These are phyloP conservation scores for Perilla frutescens DNA, from an alignment of 257 asterid genomes.

Conservation along the genomic window DNA sequence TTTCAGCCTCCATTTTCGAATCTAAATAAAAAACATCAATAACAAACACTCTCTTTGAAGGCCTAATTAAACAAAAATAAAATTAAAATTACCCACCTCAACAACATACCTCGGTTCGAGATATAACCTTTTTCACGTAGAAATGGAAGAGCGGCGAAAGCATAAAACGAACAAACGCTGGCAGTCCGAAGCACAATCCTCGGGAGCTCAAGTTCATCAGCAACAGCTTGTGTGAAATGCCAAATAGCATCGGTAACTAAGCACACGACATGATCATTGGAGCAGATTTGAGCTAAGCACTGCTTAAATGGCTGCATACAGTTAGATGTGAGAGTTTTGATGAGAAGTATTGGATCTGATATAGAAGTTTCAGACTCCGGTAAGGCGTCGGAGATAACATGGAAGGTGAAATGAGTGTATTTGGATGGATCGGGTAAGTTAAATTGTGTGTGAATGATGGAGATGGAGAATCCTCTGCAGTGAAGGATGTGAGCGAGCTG, in stretches of 20 bases:
- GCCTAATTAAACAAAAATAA: not conserved
- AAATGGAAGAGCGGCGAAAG: slow-evolving; percentile 33
- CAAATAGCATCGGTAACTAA: slow-evolving; percentile 36
- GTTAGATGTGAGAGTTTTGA: slow-evolving; percentile 30
- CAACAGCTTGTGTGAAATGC: slow-evolving; percentile 44
- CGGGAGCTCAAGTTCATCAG: slow-evolving; percentile 44
- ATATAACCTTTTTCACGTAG: slow-evolving; percentile 37
- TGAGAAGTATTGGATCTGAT: not conserved
- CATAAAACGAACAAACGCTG: slow-evolving; percentile 34
- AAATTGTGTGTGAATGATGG: slow-evolving; percentile 47
- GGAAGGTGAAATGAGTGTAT: slow-evolving; percentile 49
- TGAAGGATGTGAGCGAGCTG: slow-evolving; percentile 58
- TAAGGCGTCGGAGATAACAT: slow-evolving; percentile 35
- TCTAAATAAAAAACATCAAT: slow-evolving; percentile 25
- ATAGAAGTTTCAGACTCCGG: slow-evolving; percentile 7
- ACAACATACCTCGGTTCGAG: slow-evolving; percentile 34
- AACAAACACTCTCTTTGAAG: not conserved
- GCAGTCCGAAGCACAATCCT: slow-evolving; percentile 46
- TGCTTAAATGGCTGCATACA: slow-evolving; percentile 28
- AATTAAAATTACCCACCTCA: not conserved
- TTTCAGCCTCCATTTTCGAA: slow-evolving; percentile 33
- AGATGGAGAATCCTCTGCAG: slow-evolving; percentile 45
- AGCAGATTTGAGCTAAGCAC: slow-evolving; percentile 30
- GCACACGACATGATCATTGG: slow-evolving; percentile 19
- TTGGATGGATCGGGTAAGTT: slow-evolving; percentile 45